A percentile compares a stretch with the other conserved stretches of the same genome.
Evolutionary conservation across 805 yeast genomes (phyloP).

Genomic region (Blastobotrys attinorum): DNA sequence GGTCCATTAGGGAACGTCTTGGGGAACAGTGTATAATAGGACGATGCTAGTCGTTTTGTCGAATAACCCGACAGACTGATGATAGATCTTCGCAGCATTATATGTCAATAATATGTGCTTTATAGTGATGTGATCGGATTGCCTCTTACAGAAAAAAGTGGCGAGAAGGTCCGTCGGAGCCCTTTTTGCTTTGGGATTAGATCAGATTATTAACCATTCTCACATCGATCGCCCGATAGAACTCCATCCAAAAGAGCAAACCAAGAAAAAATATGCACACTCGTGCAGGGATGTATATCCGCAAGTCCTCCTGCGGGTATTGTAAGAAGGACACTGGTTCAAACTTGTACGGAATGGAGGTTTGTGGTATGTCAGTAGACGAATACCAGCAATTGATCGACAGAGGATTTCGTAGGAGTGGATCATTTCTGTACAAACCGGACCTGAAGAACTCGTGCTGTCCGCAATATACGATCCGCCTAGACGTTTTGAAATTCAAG

Average conservation of each 20-base stretch:
- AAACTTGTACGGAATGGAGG: conserved; percentile 28
- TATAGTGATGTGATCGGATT: too few relatives aligned
- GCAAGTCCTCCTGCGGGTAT: conserved; percentile 53
- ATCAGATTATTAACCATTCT: too few relatives aligned
- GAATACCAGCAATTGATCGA: conserved; percentile 62
- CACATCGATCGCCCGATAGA: too few relatives aligned
- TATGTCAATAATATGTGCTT: too few relatives aligned
- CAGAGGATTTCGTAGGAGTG: conserved; percentile 74
- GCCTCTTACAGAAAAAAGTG: too few relatives aligned
- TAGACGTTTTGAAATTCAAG: conserved; percentile 39
- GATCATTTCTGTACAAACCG: conserved; percentile 54
- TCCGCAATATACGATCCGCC: conserved; percentile 67
- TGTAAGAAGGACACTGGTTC: conserved; percentile 38
- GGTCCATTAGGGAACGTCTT: conserved; percentile 58
- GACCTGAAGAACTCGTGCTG: conserved; percentile 73
- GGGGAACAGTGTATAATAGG: conserved; percentile 64
- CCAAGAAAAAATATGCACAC: conserved; percentile 5
- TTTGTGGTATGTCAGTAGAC: conserved; percentile 38
- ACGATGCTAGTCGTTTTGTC: neutral
- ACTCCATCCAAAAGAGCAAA: neutral
- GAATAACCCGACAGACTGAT: neutral
- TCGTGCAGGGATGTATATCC: conserved; percentile 6
- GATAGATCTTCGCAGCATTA: neutral
- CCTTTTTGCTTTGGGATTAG: too few relatives aligned
- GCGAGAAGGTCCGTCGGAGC: too few relatives aligned